Evolutionary conservation across 306 rosid genomes (phyloP).

Genomic region (Vicia sativa): DNA sequence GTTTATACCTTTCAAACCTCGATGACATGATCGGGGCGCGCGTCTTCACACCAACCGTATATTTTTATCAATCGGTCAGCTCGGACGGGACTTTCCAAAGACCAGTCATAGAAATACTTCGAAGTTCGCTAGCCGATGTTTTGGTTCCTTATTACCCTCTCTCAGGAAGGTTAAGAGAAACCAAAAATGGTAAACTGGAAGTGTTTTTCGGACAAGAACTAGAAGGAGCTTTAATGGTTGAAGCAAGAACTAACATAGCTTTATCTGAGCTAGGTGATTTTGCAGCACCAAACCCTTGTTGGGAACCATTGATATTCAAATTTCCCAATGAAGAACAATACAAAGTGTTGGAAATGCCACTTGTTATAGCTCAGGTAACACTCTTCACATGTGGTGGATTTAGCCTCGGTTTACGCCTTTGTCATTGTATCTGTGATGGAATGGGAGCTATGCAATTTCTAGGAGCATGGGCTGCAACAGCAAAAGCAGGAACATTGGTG

Average conservation of each 20-base stretch:
- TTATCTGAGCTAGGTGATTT: slow-evolving; percentile 65
- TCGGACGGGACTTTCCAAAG: slow-evolving; percentile 14
- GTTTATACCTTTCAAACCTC: slow-evolving; percentile 76
- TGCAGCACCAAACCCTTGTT: slow-evolving; percentile 79
- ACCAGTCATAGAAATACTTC: slow-evolving; percentile 46
- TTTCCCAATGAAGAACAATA: slow-evolving; percentile 79
- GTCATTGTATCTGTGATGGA: slow-evolving; percentile 95
- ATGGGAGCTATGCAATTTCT: slow-evolving; percentile 92
- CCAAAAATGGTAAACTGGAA: slow-evolving; percentile 72
- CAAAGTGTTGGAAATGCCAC: slow-evolving; percentile 86
- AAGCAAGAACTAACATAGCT: slow-evolving; percentile 61
- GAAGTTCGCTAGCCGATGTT: slow-evolving; percentile 65
- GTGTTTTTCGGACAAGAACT: slow-evolving; percentile 69
- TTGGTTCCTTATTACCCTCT: slow-evolving; percentile 89
- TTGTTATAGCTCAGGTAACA: slow-evolving; percentile 84
- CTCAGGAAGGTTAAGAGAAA: slow-evolving; percentile 77
- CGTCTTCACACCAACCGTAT: slow-evolving; percentile 83
- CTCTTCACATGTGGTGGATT: slow-evolving; percentile 78
- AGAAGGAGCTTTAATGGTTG: slow-evolving; percentile 78
- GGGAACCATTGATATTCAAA: slow-evolving; percentile 84
- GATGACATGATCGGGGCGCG: slow-evolving; percentile 81
- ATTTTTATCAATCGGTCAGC: slow-evolving; percentile 53
- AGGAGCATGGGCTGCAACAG: slow-evolving; percentile 80
- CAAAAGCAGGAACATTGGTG: slow-evolving; percentile 54
- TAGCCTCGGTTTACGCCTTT: slow-evolving; percentile 89